Conservation (phyloP, 2,329 filamentous ascomycete species). For the Blastomyces gilchristii region DNA sequence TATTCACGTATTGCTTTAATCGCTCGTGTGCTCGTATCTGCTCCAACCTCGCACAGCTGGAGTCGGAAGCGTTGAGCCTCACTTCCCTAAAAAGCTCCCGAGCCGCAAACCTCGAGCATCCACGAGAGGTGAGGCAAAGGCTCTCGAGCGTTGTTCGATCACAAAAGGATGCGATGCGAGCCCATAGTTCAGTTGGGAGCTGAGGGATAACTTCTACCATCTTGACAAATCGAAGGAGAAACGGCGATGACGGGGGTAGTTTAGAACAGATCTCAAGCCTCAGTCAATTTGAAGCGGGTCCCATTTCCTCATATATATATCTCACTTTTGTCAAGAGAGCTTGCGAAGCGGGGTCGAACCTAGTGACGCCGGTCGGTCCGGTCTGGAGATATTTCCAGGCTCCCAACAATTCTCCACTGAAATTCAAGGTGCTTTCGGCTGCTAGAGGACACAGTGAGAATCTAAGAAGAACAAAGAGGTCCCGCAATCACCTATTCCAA, state of each 20-base stretch:
- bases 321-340: background rate
- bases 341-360: background rate
- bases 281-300: background rate
- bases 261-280: background rate
- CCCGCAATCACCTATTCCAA: too few relatives aligned
- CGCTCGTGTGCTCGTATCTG: background rate
- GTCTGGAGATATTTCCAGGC: too few relatives aligned
- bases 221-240: background rate
- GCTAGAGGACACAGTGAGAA: too few relatives aligned
- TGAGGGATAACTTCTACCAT: background rate
- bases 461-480: too few relatives aligned
- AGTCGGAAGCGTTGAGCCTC: background rate
- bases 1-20: background rate
- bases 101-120: background rate
- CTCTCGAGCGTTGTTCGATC: background rate
- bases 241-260: background rate
- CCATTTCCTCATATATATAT: background rate
- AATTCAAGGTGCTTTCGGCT: too few relatives aligned
- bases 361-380: too few relatives aligned
- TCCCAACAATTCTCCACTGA: background rate
- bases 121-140: background rate
- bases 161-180: background rate
- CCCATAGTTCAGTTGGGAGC: slow-evolving; percentile 2
- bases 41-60: background rate
- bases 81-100: slow-evolving; percentile 1